Base-by-base conservation (phyloP, 192 early-diverging fungal genomes). In the Coemansia sp. region DNA sequence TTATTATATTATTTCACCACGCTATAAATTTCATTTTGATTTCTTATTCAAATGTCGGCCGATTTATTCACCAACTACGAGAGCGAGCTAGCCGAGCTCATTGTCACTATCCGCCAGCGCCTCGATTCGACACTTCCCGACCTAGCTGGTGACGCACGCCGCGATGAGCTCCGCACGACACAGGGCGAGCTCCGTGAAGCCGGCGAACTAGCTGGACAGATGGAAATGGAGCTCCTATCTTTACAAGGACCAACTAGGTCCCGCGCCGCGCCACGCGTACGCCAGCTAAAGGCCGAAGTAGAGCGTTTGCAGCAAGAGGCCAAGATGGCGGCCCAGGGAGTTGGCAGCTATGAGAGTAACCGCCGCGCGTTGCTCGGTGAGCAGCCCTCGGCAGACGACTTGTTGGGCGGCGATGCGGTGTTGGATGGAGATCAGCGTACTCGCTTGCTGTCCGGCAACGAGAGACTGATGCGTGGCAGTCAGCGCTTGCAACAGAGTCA, bases 221-320 rank as follows among this genome's bases (percentile, higher is more conserved):
- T 98, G 91, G 96, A 97, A 71, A 91, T 96, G 80, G 96, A 98
- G 72, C 84, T 96, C 7, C 71, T 91, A 19, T 91, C 93, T 26
- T 82, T 95, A 14, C 86, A 89, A 13, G 78, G 86, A 2, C 74
- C 90, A 14, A 70, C 80, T 11, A 88, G 89, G 47, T 85, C 84
- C 59, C 88, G 89, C 43, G 84, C 93, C 3, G 87, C 91, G 49
- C 87, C 90, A 3, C 87, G 85, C 39, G 72, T 95, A 32, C 87
- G 89, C 39, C 73, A 79, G 30, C 91, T 89, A 86, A 96, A 93
- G 73, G 82, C 90, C 6, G 92, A 95, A 39, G 79, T 92, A 21
- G 93, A 96, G 46, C 89, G 88, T 59, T 37, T 94, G 60, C 91
- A 91, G 66, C 86, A 88, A 64, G 94, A 94, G 23, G 73, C 93